These are phyloP conservation scores for Clonostachys rosea DNA, from an alignment of 2,329 filamentous ascomycete species.

Conservation along the genomic window DNA sequence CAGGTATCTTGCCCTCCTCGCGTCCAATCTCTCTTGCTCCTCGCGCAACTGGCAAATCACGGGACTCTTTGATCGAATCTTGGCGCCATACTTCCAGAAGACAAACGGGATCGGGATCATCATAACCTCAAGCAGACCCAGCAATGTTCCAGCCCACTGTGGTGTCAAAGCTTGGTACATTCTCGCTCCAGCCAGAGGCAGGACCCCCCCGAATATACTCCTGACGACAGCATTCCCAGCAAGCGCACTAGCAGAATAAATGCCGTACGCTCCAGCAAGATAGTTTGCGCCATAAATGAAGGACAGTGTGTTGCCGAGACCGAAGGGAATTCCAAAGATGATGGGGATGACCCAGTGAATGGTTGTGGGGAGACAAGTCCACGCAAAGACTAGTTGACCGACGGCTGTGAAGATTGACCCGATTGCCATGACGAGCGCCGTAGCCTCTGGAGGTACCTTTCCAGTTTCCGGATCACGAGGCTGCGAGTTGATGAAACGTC, in stretches of 20 bases:
- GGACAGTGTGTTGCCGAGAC: slow-evolving; percentile 68
- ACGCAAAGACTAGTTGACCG: slow-evolving; percentile 82
- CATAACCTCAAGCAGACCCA: slow-evolving; percentile 67
- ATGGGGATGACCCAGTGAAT: slow-evolving; percentile 84
- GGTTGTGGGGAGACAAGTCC: slow-evolving; percentile 73
- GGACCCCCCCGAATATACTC: slow-evolving; percentile 67
- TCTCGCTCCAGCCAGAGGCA: slow-evolving; percentile 69
- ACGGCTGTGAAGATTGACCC: slow-evolving; percentile 69
- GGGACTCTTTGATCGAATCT: slow-evolving; percentile 46
- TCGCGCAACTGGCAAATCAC: slow-evolving; percentile 35
- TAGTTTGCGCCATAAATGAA: slow-evolving; percentile 86
- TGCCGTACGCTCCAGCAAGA: slow-evolving; percentile 71
- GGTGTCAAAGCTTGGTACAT: slow-evolving; percentile 69
- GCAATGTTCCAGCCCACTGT: slow-evolving; percentile 74
- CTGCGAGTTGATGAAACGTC: slow-evolving; percentile 73
- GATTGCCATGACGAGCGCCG: slow-evolving; percentile 74
- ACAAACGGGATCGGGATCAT: slow-evolving; percentile 77
- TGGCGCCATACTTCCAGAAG: slow-evolving; percentile 62
- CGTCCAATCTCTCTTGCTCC: slow-evolving; percentile 21
- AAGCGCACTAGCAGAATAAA: slow-evolving; percentile 77
- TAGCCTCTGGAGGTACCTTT: slow-evolving; percentile 71
- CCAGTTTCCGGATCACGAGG: slow-evolving; percentile 71
- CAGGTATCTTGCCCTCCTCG: slow-evolving; percentile 13
- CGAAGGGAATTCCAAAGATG: slow-evolving; percentile 74
- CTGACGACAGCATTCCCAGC: slow-evolving; percentile 76